phyloP scores from a whole-genome alignment of 1,284 basidiomycete genomes.

The Boletellus sp. region DNA sequence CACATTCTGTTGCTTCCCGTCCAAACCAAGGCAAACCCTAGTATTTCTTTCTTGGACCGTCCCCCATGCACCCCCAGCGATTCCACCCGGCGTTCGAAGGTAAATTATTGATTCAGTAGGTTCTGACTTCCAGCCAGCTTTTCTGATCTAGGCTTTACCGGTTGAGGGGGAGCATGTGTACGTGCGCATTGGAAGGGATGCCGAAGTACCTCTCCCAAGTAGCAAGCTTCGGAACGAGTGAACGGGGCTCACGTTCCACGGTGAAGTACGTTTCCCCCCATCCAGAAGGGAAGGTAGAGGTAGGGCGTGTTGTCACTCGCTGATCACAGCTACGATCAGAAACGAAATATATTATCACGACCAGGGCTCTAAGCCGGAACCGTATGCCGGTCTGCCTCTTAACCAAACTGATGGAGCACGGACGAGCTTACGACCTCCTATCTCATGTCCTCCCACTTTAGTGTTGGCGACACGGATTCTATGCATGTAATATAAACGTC shows the following conservation, averaged over 20 bases:
- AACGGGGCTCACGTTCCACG: too few relatives aligned
- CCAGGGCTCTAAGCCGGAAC: neutral
- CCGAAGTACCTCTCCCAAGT: too few relatives aligned
- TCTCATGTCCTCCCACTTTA: slow-evolving; percentile 20
- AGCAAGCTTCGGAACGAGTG: too few relatives aligned
- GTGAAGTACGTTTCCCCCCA: too few relatives aligned
- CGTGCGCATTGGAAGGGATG: too few relatives aligned
- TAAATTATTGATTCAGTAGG: slow-evolving; percentile 51
- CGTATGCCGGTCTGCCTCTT: slow-evolving; percentile 10
- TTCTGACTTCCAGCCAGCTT: slow-evolving; percentile 42
- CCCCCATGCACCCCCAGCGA: slow-evolving; percentile 47
- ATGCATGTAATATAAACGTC: too few relatives aligned
- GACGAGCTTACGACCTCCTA: slow-evolving; percentile 25
- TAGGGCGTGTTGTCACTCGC: too few relatives aligned
- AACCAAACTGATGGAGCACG: slow-evolving; percentile 29
- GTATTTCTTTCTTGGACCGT: slow-evolving; percentile 59
- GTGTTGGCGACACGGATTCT: too few relatives aligned
- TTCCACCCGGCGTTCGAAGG: slow-evolving; percentile 50
- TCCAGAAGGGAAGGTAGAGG: too few relatives aligned
- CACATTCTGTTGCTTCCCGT: neutral
- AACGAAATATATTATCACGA: neutral
- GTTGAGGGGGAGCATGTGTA: slow-evolving; percentile 22
- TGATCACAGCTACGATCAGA: neutral
- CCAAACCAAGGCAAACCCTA: slow-evolving; percentile 24
- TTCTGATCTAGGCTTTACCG: slow-evolving; percentile 50